A percentile compares a stretch with the other conserved stretches of the same genome.
Evolutionary conservation across 2,329 filamentous ascomycete genomes (phyloP).

Genomic region (Blastomyces emzantsi): DNA sequence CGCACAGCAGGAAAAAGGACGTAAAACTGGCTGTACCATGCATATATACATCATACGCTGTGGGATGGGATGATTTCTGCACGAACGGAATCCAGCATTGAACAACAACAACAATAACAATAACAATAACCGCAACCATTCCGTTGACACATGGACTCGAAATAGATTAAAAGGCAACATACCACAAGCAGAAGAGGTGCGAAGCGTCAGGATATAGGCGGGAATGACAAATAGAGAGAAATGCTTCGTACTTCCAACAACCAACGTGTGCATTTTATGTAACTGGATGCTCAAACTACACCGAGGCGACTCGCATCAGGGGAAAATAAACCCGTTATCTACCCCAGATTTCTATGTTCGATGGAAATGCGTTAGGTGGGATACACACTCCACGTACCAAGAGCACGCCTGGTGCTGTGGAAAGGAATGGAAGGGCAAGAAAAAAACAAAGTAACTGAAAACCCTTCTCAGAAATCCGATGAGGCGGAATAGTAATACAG

Average conservation of each 20-base stretch:
- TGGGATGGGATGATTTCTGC: background rate
- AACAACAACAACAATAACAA: background rate
- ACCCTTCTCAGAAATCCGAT: background rate
- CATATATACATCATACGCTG: background rate
- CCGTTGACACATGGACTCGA: background rate
- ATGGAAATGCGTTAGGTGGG: background rate
- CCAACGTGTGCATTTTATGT: background rate
- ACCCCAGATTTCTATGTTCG: background rate
- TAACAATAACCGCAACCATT: background rate
- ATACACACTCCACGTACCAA: background rate
- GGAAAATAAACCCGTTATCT: background rate
- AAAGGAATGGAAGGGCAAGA: too few species aligned
- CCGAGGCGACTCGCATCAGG: background rate
- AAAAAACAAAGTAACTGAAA: background rate
- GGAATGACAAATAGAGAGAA: background rate
- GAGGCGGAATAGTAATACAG: background rate
- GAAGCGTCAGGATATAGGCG: background rate
- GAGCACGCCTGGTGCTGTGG: background rate
- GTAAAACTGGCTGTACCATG: background rate
- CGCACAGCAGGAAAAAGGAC: background rate
- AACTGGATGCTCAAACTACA: background rate
- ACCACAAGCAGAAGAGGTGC: background rate
- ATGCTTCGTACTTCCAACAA: background rate
- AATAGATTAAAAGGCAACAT: background rate
- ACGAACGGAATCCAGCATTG: background rate